Base-by-base conservation (phyloP, 2,329 filamentous ascomycete genomes). In the Colletotrichum godetiae region DNA sequence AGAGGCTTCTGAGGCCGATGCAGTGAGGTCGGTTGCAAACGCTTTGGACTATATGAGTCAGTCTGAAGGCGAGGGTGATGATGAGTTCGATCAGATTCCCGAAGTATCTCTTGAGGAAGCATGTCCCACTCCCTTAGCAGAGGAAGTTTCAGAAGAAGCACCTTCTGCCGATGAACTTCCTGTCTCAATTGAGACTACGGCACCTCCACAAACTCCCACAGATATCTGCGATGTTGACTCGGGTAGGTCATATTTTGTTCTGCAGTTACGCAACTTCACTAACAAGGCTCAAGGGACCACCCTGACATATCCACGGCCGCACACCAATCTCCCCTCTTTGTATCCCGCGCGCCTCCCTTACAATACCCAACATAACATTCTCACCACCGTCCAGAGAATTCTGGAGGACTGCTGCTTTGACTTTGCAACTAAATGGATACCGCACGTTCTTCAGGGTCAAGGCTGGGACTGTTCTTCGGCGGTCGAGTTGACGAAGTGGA, bases 331-430 rank as follows among this genome's bases (percentile, higher is more conserved):
- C 1, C 78, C 78, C 4, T 78, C 78, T 2, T 68, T 82, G 6
- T 79, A 80, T 68, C 81, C 81, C 0, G 77, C 77, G 0, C 80
- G 77, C 37, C 74, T 84, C 13, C 81, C 80, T 5, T 84, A 82
- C 74, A 75, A 76, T 35, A 73, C 79, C 4, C 82, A 84, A 67
- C 81, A 85, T 76, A 60, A 78, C 2, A 79, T 85, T 52, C 78
- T 85, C n/a, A 81, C 76, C 35, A 79, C 77, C 52, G 74, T 77
- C 8, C 83, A 85, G 72, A 72, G 76, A 8, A 58, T 83, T 22
- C 78, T 85, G 5, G 83, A 85, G 72, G 80, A 82, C 68, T 80
- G 79, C 68, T 85, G 82, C 75, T 85, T 83, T 73, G 79, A 83
- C 8, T 85, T 84, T 62, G 77, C 78, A 27, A 76, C 72, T n/a